Evolutionary conservation across 2,329 filamentous ascomycete genomes (phyloP), one percentile per base, ranked within the genome.

Genomic region (Pseudogymnoascus sp.): DNA sequence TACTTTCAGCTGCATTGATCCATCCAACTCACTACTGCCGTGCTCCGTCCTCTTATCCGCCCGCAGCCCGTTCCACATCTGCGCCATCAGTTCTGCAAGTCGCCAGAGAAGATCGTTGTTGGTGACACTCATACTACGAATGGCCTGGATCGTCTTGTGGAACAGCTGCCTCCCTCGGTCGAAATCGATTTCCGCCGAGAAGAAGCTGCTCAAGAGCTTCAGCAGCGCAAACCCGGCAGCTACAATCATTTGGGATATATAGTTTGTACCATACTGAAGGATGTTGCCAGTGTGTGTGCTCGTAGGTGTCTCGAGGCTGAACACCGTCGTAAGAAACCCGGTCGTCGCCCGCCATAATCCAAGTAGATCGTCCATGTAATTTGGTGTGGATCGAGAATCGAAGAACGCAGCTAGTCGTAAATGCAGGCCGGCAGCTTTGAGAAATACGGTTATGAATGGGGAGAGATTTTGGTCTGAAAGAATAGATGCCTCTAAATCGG

Each of bases 221-320:
- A 93, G 80, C 59, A 95, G 77, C 1, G 89, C 86, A 69, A 92
- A 92, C 3, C 87, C 86, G 4, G 87, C 89, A 1, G 89, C 90
- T n/a, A 93, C 85, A 64, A 92, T 84, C 87, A 93, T 93, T 74
- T 93, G 90, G 72, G 91, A 86, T 62, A 93, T 84, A 74, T 93
- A 93, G 72, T 88, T 91, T 67, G 84, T 87, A 26, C 86, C 83
- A 70, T 89, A 87, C 60, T 82, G 81, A 29, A 91, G 77, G 60
- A 88, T 81, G 62, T 73, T 67, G 31, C 45, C 63, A 37, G 75
- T 77, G 59, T 76, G 74, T 34, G 81, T 79, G 40, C 76, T 76
- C 2, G 78, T 76, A 10, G 79, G 81, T 60, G 81, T 77, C 37
- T 82, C 80, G 8, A 89, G 78, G 64, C 85, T 81, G 66, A 81